Conservation (phyloP, 306 rosid genomes). For the Prunus dulcis region DNA sequence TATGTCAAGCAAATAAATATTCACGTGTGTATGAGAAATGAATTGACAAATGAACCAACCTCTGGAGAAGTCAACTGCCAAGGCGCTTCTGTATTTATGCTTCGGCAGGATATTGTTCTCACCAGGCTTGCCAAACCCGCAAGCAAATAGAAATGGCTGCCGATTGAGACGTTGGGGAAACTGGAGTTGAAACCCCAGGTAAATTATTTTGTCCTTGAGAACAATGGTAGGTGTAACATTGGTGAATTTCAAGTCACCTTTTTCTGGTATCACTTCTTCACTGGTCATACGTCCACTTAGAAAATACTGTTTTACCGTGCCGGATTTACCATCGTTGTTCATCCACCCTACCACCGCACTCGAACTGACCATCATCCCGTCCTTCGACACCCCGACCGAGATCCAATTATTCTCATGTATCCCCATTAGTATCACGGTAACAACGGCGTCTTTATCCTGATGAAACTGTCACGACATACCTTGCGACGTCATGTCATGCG, state of each 20-base stretch:
- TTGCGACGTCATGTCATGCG: neutral
- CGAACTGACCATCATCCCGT: conserved; percentile 18
- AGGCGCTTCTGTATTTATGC: neutral
- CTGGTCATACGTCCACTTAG: neutral
- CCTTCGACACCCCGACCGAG: conserved; percentile 8
- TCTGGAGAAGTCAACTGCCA: conserved; percentile 4
- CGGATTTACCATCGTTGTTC: neutral
- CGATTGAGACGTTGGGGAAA: neutral
- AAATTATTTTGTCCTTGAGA: neutral
- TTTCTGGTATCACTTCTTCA: neutral
- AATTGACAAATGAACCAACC: neutral
- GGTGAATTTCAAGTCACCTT: conserved; percentile 12
- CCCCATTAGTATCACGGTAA: neutral
- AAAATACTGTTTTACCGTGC: conserved; percentile 8
- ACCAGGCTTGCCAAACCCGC: conserved; percentile 2
- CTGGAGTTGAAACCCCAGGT: conserved; percentile 24
- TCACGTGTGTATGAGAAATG: neutral
- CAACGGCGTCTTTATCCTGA: neutral
- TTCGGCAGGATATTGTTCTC: neutral
- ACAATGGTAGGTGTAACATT: neutral
- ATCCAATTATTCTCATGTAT: neutral
- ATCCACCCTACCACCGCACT: conserved; percentile 25
- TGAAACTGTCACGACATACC: neutral
- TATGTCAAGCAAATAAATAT: too few relatives aligned
- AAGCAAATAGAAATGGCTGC: conserved; percentile 6